phyloP scores from a whole-genome alignment of 169 alveolate genomes.

The Plasmodium yoelii region DNA sequence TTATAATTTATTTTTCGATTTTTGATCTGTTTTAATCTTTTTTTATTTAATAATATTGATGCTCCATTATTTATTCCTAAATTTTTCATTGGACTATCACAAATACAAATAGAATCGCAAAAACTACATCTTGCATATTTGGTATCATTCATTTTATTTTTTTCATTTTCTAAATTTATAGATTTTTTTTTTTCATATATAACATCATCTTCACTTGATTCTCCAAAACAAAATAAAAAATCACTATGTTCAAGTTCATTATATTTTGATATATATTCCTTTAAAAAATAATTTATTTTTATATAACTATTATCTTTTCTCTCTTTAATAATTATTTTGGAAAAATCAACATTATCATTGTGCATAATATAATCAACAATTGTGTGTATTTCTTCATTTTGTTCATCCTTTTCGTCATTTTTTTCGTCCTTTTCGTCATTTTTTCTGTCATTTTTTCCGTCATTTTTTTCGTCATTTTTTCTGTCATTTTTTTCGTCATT shows the following conservation, averaged over 20 bases:
- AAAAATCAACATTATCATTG: constrained; percentile 47
- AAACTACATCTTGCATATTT: background rate
- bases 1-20: constrained; percentile 73
- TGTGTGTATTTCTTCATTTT: constrained; percentile 1
- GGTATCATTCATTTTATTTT: background rate
- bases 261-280: constrained; percentile 29
- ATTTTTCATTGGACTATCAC: background rate
- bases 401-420: background rate
- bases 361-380: constrained; percentile 38
- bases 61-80: background rate
- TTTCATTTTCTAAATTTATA: background rate
- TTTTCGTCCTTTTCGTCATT: too few species aligned
- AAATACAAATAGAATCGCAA: background rate
- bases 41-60: background rate
- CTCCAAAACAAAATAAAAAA: constrained; percentile 61
- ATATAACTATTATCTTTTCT: constrained; percentile 3
- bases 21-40: constrained; percentile 31
- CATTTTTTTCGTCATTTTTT: background rate
- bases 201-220: constrained; percentile 70
- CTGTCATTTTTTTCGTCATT: background rate
- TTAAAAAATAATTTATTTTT: constrained; percentile 30
- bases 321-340: constrained; percentile 18
- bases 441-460: background rate
- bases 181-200: constrained; percentile 6
- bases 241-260: constrained; percentile 43